These are phyloP conservation scores for Auriscalpium orientale DNA, from an alignment of 768 basidiomycete species.

Conservation along the genomic window DNA sequence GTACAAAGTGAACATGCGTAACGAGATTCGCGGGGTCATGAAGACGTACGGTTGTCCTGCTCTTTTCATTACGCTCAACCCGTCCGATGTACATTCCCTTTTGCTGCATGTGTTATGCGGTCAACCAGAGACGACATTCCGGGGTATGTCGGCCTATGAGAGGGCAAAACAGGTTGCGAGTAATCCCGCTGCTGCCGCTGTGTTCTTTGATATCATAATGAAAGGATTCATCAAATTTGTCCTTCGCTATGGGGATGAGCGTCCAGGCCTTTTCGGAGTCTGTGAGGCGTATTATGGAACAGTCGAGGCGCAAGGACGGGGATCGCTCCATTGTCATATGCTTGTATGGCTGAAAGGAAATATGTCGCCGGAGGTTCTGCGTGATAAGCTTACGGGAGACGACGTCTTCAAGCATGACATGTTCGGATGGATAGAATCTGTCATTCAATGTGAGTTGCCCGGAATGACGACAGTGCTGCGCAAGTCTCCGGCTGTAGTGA, in stretches of 20 bases:
- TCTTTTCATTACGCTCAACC: slow-evolving; percentile 21
- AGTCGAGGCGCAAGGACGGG: slow-evolving; percentile 32
- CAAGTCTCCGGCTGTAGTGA: neutral
- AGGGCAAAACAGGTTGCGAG: slow-evolving; percentile 27
- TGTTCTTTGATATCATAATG: slow-evolving; percentile 37
- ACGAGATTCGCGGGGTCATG: neutral
- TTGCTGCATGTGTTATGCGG: slow-evolving; percentile 34
- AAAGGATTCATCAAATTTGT: slow-evolving; percentile 26
- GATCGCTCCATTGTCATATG: slow-evolving; percentile 35
- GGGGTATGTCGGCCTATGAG: slow-evolving; percentile 20
- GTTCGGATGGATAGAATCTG: neutral
- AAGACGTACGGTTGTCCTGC: neutral
- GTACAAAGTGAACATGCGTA: neutral
- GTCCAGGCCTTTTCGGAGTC: slow-evolving; percentile 27
- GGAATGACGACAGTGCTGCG: neutral
- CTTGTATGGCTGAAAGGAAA: neutral
- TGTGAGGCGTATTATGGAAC: slow-evolving; percentile 32
- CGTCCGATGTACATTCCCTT: slow-evolving; percentile 34
- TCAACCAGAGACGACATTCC: slow-evolving; percentile 28
- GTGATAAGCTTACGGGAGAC: neutral
- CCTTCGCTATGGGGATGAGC: neutral
- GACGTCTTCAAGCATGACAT: neutral
- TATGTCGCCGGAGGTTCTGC: neutral
- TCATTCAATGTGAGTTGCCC: neutral
- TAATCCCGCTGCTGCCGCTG: slow-evolving; percentile 32